Conservation (phyloP, 164 flowering plant species). For the Pachysandra terminalis region DNA sequence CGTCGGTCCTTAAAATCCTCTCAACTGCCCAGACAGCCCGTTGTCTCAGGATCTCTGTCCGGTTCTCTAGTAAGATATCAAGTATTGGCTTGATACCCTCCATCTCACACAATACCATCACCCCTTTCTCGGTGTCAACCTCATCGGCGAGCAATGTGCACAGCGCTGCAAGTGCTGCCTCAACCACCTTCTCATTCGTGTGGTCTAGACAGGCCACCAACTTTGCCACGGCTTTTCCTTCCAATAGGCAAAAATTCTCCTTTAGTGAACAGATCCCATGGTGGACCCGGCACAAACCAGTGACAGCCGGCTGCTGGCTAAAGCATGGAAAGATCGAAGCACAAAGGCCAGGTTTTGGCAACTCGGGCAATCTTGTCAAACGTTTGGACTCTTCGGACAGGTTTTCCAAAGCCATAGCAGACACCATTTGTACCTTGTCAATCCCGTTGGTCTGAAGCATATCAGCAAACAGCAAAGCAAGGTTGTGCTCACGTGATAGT, state of each 20-base stretch:
- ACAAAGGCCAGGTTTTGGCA: slow-evolving; percentile 66
- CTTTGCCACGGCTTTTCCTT: slow-evolving; percentile 73
- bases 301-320: slow-evolving; percentile 51
- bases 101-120: slow-evolving; percentile 50
- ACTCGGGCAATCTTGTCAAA: slow-evolving; percentile 58
- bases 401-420: slow-evolving; percentile 85
- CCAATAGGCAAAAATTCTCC: slow-evolving; percentile 81
- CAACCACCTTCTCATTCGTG: slow-evolving; percentile 75
- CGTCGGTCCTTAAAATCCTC: slow-evolving; percentile 32
- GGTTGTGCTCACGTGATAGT: slow-evolving; percentile 59
- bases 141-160: slow-evolving; percentile 82
- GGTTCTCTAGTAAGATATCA: slow-evolving; percentile 35
- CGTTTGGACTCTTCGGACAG: slow-evolving; percentile 63
- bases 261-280: slow-evolving; percentile 67
- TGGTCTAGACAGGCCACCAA: slow-evolving; percentile 86
- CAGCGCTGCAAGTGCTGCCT: slow-evolving; percentile 83
- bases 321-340: slow-evolving; percentile 66
- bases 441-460: slow-evolving; percentile 77
- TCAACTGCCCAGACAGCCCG: slow-evolving; percentile 34
- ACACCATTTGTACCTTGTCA: slow-evolving; percentile 82
- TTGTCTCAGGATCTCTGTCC: slow-evolving; percentile 27
- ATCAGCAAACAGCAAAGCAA: slow-evolving; percentile 67
- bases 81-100: slow-evolving; percentile 32
- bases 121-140: slow-evolving; percentile 73
- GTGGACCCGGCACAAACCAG: slow-evolving; percentile 72